Evolutionary conservation across 768 basidiomycete species (phyloP).

Genomic region (Lactarius tabidus): DNA sequence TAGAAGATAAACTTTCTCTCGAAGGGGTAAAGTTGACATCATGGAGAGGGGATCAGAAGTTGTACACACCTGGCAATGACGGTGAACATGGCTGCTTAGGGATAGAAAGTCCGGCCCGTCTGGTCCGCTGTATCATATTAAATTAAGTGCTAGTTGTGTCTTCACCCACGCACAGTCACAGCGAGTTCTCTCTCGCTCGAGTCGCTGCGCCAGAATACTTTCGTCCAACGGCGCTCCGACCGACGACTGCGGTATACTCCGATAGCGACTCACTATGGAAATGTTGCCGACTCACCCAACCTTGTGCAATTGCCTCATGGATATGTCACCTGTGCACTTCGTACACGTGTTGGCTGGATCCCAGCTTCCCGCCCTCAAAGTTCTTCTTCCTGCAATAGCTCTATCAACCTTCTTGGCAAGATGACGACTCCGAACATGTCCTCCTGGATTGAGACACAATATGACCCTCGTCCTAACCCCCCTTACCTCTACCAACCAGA

Average conservation of each 20-base stretch:
- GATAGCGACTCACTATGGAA: not conserved
- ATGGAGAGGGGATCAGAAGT: not conserved
- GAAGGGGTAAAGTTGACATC: slow-evolving; percentile 6
- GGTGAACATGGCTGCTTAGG: not conserved
- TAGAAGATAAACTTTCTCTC: slow-evolving; percentile 7
- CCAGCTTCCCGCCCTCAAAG: not conserved
- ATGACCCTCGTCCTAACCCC: slow-evolving; percentile 1
- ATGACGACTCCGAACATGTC: slow-evolving; percentile 1
- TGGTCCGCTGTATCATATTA: not conserved
- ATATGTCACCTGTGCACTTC: slow-evolving; percentile 18
- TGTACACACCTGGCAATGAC: not conserved
- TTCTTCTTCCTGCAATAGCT: slow-evolving; percentile 7
- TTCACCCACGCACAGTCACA: no score
- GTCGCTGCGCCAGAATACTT: not conserved
- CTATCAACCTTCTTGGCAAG: slow-evolving; percentile 1
- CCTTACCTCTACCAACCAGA: not conserved
- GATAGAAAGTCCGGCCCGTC: not conserved
- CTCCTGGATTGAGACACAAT: slow-evolving; percentile 16
- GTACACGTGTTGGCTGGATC: slow-evolving; percentile 20
- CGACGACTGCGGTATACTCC: not conserved
- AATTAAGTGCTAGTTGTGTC: not conserved
- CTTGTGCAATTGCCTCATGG: slow-evolving; percentile 17
- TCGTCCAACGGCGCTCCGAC: not conserved
- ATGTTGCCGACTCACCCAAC: not conserved
- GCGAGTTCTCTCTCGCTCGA: not conserved